These are phyloP conservation scores for Porogramme epimiltina DNA, from an alignment of 1,284 basidiomycete genomes.

Conservation along the genomic window DNA sequence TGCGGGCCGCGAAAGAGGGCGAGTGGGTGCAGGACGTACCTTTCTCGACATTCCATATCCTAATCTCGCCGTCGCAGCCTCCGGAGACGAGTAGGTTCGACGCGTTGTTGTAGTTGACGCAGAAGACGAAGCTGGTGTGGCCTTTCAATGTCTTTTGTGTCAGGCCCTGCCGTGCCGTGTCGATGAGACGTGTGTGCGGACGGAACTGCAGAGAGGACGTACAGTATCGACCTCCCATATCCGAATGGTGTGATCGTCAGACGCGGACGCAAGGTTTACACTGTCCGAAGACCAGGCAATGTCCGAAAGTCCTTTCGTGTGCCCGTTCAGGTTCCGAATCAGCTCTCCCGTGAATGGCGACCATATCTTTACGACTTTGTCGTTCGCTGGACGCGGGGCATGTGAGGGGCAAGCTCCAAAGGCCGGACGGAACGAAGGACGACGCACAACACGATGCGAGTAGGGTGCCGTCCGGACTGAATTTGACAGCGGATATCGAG, in stretches of 20 bases:
- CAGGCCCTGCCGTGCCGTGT: constrained; percentile 51
- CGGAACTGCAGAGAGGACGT: constrained; percentile 30
- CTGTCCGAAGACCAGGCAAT: constrained; percentile 87
- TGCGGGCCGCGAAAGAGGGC: neutral
- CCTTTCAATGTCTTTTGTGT: constrained; percentile 71
- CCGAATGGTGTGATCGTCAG: constrained; percentile 84
- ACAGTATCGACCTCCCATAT: constrained; percentile 86
- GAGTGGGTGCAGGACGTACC: constrained; percentile 43
- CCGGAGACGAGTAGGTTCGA: constrained; percentile 91
- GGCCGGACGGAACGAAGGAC: neutral
- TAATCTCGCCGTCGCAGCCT: constrained; percentile 89
- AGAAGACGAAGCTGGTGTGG: constrained; percentile 90
- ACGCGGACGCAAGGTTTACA: constrained; percentile 82
- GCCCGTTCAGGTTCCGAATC: constrained; percentile 70
- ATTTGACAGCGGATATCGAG: constrained; percentile 82
- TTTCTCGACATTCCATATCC: constrained; percentile 88
- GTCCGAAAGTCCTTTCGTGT: constrained; percentile 86
- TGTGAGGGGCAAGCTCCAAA: too few species aligned
- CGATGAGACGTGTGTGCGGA: neutral
- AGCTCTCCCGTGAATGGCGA: constrained; percentile 76
- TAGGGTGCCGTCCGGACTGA: constrained; percentile 79
- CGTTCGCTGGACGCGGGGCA: constrained; percentile 62
- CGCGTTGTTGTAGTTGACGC: constrained; percentile 87
- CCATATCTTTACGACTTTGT: constrained; percentile 81
- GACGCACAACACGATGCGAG: constrained; percentile 78